Base-by-base conservation (phyloP, 768 basidiomycete species). In the Rickenella mellea region DNA sequence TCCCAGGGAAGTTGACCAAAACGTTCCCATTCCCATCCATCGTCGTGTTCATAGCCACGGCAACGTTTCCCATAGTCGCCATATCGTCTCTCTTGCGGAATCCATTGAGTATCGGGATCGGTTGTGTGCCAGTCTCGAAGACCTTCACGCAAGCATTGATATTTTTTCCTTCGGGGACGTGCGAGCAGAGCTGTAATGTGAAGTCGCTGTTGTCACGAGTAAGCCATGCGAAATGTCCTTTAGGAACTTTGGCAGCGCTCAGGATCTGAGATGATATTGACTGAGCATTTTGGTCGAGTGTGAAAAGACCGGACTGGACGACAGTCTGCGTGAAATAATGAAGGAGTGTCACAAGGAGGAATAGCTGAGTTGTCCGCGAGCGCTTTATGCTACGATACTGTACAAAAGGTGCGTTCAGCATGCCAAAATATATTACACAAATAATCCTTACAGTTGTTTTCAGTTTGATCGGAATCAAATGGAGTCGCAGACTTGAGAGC, bases 251-350 rank as follows among this genome's bases (percentile, higher is more conserved):
- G 2, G 62, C 69, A 0, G 54, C 51, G 5, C 54, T 35, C 15
- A 69, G 61, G 43, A 78, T 66, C 8, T 51, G 50, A 19, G 57
- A 50, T 10, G 70, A 55, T 24, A 75, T 48, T 2, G 49, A 43
- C 39, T 54, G 51, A 47, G 68, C 69, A 21, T 65, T 53, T 6
- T 62, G 50, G 49, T 79, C 75, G 50, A 70, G 45, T 17, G 59
- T 60, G 52, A 63, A 71, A 9, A 76, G 61, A 14, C 72, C 55
- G 1, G 73, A 66, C 50, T 73, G 73, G 27, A 76, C 56, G 42
- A 71, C 55, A 43, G 70, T 75, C 45, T 76, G 75, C 8, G 67
- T 56, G 38, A 76, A 65, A 51, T 73, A 77, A 48, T 71, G 67
- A 35, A 73, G 14, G 42, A 76, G 61, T 28, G 65, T 67, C 46